Base-by-base conservation (phyloP, 2,329 filamentous ascomycete species). In the Huntiella omanensis region DNA sequence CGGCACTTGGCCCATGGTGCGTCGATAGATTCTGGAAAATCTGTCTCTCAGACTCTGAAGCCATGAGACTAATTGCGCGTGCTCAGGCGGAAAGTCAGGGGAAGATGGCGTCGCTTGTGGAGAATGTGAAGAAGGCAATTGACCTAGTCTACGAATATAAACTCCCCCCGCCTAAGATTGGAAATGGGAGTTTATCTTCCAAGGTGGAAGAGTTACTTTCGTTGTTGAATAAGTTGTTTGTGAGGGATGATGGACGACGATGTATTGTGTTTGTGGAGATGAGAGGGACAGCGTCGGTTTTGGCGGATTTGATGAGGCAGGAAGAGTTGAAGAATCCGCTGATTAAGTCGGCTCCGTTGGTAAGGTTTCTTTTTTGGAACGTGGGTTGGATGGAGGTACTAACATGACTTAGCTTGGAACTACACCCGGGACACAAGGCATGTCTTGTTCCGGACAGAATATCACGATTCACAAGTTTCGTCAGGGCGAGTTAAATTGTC, bases 251-350 rank as follows among this genome's bases (percentile, higher is more conserved):
- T 1, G 67, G 75, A 5, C 66, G 70, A 22, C 77, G 78, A 13
- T 93, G 85, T 55, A 93, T 98, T 47, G 73, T 96, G 0, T 96
- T 98, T 59, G 85, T 93, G 0, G 70, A 84, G 50, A 71, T 80
- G 57, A 70, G 86, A 36, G 75, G 81, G 52, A 88, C 85, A 0
- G 88, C 87, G 1, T 71, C 75, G 13, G 60, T 92, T 12, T 64
- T 98, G 1, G 65, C 71, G 1, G 75, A 80, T 38, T 64, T 93
- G 0, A 80, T 93, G 51, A 59, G 60, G 34, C 67, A 72, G 13
- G 55, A 65, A 1, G 58, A 60, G 1, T 66, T 85, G 48, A 64
- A 66, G 1, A 70, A 80, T 4, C 63, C 65, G 0, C 66, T 77
- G 49, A 63, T 91, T 49, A 68, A 63, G 7, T 66, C 73, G 3